These are phyloP conservation scores for Gymnopilus junonius DNA, from an alignment of 768 basidiomycete species.

Conservation along the genomic window DNA sequence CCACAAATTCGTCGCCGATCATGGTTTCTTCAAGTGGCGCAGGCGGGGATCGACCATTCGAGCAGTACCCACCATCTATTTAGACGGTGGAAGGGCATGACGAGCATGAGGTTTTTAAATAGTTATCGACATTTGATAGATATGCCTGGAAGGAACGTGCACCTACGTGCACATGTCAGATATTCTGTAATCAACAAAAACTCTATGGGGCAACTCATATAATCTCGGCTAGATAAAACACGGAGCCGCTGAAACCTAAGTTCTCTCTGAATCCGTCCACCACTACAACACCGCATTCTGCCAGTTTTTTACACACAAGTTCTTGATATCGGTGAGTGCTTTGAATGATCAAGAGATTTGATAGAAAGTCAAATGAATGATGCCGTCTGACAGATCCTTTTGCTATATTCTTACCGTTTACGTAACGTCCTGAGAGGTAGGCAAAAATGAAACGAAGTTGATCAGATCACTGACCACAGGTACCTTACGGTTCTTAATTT, in stretches of 20 bases:
- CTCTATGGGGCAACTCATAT: not conserved
- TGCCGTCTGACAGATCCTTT: no score
- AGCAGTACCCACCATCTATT: not conserved
- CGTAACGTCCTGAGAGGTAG: not conserved
- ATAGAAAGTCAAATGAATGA: not conserved
- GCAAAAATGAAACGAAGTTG: not conserved
- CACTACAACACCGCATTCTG: no score
- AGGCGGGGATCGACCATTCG: not conserved
- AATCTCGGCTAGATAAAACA: not conserved
- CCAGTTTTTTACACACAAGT: not conserved
- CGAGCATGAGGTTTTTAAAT: no score
- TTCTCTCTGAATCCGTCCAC: not conserved
- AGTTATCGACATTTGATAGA: no score
- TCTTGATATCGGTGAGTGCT: not conserved
- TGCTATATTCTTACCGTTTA: not conserved
- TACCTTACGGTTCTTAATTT: not conserved
- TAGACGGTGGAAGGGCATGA: no score
- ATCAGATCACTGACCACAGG: not conserved
- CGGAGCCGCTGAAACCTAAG: not conserved
- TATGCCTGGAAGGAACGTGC: not conserved
- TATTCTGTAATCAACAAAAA: not conserved
- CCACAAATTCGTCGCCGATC: not conserved
- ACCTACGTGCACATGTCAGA: not conserved
- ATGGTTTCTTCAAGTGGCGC: no score
- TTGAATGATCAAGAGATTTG: not conserved